Conservation (phyloP, 352 stramenopile genomes). For the Phytopythium litorale region DNA sequence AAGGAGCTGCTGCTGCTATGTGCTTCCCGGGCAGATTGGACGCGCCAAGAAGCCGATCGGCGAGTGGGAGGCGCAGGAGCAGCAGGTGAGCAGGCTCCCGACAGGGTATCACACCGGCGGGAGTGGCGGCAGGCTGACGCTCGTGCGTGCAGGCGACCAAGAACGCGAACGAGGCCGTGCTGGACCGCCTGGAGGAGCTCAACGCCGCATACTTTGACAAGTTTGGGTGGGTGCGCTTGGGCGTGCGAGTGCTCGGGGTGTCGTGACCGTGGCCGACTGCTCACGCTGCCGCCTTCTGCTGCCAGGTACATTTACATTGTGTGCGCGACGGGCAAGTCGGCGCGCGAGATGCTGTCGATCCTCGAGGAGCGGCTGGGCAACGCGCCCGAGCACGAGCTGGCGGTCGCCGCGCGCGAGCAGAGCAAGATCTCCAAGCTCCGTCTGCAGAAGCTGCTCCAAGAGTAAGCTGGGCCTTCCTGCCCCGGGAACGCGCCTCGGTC, state of each 20-base stretch:
- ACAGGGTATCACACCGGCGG: not conserved
- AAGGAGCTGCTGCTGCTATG: not conserved
- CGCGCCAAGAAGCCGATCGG: conserved; percentile 61
- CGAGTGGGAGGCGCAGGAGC: conserved; percentile 72
- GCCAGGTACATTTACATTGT: conserved; percentile 78
- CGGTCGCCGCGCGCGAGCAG: conserved; percentile 61
- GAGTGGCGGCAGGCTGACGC: not conserved
- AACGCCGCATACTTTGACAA: conserved; percentile 68
- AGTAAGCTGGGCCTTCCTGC: conserved; percentile 28
- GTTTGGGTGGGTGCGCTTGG: conserved; percentile 37
- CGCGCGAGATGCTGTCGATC: conserved; percentile 69
- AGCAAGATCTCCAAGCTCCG: conserved; percentile 79
- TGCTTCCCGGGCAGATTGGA: conserved; percentile 33
- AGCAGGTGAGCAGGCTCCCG: conserved; percentile 28
- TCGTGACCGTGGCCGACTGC: not conserved
- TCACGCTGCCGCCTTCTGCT: not conserved
- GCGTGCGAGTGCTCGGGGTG: not conserved
- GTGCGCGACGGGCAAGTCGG: conserved; percentile 74
- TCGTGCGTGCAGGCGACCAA: conserved; percentile 39
- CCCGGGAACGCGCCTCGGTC: too few species aligned
- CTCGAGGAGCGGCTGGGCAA: conserved; percentile 55
- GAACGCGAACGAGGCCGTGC: conserved; percentile 33
- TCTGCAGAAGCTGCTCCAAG: conserved; percentile 54
- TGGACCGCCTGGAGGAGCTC: conserved; percentile 60
- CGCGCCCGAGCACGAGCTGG: conserved; percentile 36